Conservation (phyloP, 2,329 filamentous ascomycete species). For the Ophiostoma himal-ulmi region DNA sequence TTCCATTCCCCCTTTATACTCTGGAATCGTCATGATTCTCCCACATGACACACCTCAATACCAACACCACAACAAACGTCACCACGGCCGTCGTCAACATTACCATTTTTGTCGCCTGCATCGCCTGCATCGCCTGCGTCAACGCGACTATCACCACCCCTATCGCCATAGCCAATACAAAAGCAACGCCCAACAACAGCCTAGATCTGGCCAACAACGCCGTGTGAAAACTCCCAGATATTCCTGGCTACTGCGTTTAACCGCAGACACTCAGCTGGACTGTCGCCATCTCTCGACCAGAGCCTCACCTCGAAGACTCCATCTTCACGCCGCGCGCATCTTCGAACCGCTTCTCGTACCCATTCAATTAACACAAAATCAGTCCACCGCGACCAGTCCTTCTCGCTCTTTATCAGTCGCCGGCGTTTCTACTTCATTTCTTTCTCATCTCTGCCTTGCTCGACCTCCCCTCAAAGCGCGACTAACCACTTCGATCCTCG, state of each 20-base stretch:
- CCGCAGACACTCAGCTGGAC: too few relatives aligned
- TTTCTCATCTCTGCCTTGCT: not conserved
- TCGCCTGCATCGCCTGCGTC: not conserved
- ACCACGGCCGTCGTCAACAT: not conserved
- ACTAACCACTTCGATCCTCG: slow-evolving; percentile 13
- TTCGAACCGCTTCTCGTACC: too few relatives aligned
- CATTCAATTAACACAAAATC: too few relatives aligned
- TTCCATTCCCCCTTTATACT: slow-evolving; percentile 23
- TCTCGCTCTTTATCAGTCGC: too few relatives aligned
- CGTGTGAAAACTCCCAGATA: not conserved
- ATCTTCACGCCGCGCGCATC: too few relatives aligned
- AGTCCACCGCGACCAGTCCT: too few relatives aligned
- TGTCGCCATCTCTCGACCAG: too few relatives aligned
- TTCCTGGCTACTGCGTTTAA: not conserved
- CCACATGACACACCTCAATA: not conserved
- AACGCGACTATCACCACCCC: not conserved
- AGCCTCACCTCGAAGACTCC: too few relatives aligned
- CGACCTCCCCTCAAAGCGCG: not conserved
- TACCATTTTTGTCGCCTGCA: not conserved
- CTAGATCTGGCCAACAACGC: not conserved
- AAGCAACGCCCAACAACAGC: not conserved
- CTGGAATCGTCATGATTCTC: slow-evolving; percentile 1
- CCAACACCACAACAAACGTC: not conserved
- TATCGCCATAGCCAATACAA: not conserved
- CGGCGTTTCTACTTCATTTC: not conserved